Base-by-base conservation (phyloP, 768 basidiomycete genomes). In the Trametes cubensis region DNA sequence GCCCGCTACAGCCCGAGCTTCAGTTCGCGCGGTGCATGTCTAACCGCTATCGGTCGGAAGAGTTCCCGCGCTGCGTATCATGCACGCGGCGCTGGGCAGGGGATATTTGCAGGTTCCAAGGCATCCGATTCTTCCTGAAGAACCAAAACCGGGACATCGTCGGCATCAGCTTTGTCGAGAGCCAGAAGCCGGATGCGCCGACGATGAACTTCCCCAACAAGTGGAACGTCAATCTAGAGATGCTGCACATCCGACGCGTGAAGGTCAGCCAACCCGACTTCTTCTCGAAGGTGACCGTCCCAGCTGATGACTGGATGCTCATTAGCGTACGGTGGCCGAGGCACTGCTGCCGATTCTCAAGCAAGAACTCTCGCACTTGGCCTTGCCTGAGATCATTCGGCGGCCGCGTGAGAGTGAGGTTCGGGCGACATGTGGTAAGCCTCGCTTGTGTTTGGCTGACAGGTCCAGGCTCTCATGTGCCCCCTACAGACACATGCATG, bases 71-170 rank as follows among this genome's bases (percentile, higher is more conserved):
- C 15, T 93, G 91, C 68, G 88, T 92, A 39, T 88, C 90, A 3
- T 93, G 91, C 72, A 92, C 88, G 38, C 86, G 91, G 44, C 87
- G 91, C 23, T 92, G 91, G 90, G 90, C 90, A 0, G 90, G 91
- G 42, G 91, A 93, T 71, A 92, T 90, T 2, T 93, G 91, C 70
- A 86, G 91, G 25, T 93, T 93, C 74, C 91, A 92, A 72, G 85
- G 85, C n/a, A 89, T 93, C 65, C 84, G 91, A 20, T 89, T 85
- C 70, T 88, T 93, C 74, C 77, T 89, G 68, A 85, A 88, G 63
- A 85, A 90, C 62, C 64, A 73, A 42, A 77, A 85, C 42, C 75
- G 81, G 62, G 80, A 81, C 45, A 82, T 90, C 49, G 79, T 84
- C 47, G 88, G 85, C 21, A 82, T 90, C 55, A 85, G 85, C 66